phyloP scores from a whole-genome alignment of 768 basidiomycete species.

The Panaeolus papilionaceus region DNA sequence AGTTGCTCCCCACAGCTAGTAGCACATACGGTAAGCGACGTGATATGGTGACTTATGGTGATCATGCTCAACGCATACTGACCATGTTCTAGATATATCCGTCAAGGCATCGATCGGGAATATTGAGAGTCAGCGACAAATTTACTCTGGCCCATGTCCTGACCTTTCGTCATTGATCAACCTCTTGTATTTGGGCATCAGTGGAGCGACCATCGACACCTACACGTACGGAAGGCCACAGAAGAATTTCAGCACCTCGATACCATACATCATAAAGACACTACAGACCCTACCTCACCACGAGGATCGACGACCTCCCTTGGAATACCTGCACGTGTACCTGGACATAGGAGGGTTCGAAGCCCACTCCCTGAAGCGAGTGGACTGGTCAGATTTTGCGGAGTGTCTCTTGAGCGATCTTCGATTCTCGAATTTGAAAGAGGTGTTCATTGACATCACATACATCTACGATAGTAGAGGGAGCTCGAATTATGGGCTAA shows the following conservation, averaged over 20 bases:
- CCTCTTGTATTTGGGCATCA: not conserved
- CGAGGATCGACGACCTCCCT: not conserved
- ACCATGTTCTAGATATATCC: not conserved
- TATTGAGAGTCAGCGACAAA: not conserved
- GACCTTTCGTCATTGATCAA: not conserved
- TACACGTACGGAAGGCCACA: not conserved
- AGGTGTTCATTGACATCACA: not conserved
- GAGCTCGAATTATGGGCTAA: not conserved
- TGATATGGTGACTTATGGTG: too few relatives aligned
- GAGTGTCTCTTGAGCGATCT: not conserved
- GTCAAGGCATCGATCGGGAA: not conserved
- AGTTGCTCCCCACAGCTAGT: not conserved
- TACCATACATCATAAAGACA: not conserved
- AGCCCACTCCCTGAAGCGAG: not conserved
- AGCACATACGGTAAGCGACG: not conserved
- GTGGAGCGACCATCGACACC: not conserved
- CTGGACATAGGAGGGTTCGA: not conserved
- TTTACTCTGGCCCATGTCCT: not conserved
- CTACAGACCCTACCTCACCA: not conserved
- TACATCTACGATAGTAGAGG: not conserved
- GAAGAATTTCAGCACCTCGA: not conserved
- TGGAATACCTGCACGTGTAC: not conserved
- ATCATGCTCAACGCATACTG: not conserved
- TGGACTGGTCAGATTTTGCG: not conserved
- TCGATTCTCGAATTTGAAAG: not conserved